These are phyloP conservation scores for Bombardia bombarda DNA, from an alignment of 495 filamentous ascomycete species.

Conservation along the genomic window DNA sequence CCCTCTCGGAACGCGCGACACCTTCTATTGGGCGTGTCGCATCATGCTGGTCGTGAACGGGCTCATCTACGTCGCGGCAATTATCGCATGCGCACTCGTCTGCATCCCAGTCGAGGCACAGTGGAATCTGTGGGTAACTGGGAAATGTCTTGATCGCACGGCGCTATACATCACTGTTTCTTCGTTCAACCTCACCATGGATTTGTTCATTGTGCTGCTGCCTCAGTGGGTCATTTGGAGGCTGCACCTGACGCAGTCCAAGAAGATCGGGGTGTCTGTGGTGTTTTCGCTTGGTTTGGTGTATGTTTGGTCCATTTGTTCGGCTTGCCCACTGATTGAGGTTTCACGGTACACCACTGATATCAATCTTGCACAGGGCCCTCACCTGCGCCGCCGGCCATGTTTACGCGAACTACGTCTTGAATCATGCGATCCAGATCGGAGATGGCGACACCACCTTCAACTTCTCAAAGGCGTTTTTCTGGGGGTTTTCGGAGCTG, in stretches of 20 bases:
- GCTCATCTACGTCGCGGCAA: constrained; percentile 28
- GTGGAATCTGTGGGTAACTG: constrained; percentile 19
- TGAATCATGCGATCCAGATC: constrained; percentile 19
- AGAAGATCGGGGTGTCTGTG: constrained; percentile 24
- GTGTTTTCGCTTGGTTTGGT: constrained; percentile 32
- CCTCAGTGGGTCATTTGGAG: constrained; percentile 30
- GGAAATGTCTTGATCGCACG: constrained; percentile 20
- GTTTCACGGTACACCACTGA: no score
- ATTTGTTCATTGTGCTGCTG: constrained; percentile 28
- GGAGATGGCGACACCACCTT: background rate
- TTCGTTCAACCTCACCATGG: constrained; percentile 22
- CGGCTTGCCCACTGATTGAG: no score
- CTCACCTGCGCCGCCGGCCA: background rate
- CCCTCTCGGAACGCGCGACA: constrained; percentile 6
- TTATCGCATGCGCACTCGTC: constrained; percentile 34
- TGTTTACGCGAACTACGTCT: constrained; percentile 5
- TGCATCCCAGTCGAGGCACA: constrained; percentile 32
- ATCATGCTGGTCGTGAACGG: constrained; percentile 30
- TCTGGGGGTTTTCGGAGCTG: constrained; percentile 11
- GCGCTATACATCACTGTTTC: constrained; percentile 17
- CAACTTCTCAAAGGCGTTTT: background rate
- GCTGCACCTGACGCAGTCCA: constrained; percentile 21
- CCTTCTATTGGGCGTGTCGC: constrained; percentile 22
- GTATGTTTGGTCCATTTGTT: constrained; percentile 24
- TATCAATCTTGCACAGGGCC: background rate